Evolutionary conservation across 345 rosid genomes (phyloP).

Genomic region (Jatropha curcas): DNA sequence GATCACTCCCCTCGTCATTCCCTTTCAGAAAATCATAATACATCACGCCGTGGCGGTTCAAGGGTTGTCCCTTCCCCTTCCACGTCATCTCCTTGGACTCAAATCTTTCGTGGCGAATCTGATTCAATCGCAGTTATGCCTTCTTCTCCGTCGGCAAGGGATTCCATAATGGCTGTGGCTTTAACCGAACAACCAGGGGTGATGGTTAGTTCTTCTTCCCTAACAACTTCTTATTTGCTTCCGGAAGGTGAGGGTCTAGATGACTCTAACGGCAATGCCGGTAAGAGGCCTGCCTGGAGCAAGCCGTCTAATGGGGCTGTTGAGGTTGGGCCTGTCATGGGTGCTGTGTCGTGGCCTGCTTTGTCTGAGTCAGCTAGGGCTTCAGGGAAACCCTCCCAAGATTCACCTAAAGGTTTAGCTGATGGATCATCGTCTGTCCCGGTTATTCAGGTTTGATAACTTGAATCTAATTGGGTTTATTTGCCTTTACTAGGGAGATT

Average conservation of each 20-base stretch:
- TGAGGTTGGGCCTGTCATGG: conserved; percentile 60
- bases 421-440: conserved; percentile 48
- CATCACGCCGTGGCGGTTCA: conserved; percentile 14
- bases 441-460: conserved; percentile 40
- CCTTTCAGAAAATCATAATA: background rate
- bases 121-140: conserved; percentile 26
- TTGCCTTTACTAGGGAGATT: background rate
- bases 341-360: conserved; percentile 64
- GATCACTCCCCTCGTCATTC: background rate
- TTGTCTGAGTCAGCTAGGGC: conserved; percentile 59
- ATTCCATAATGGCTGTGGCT: conserved; percentile 1
- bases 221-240: conserved; percentile 28
- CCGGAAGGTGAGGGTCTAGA: conserved; percentile 45
- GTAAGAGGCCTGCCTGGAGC: conserved; percentile 72
- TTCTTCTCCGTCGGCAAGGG: conserved; percentile 18
- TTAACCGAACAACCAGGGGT: conserved; percentile 24
- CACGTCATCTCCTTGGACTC: conserved; percentile 45
- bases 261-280: conserved; percentile 47
- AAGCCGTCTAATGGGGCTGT: conserved; percentile 58
- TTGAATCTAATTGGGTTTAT: background rate
- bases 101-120: conserved; percentile 46
- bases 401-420: conserved; percentile 38
- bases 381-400: conserved; percentile 42
- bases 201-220: conserved; percentile 18
- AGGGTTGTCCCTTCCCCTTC: background rate